Percentiles rank a stretch among this genome's conserved stretches.
Conservation (phyloP, 2,329 filamentous ascomycete genomes). For the Cadophora sp. region DNA sequence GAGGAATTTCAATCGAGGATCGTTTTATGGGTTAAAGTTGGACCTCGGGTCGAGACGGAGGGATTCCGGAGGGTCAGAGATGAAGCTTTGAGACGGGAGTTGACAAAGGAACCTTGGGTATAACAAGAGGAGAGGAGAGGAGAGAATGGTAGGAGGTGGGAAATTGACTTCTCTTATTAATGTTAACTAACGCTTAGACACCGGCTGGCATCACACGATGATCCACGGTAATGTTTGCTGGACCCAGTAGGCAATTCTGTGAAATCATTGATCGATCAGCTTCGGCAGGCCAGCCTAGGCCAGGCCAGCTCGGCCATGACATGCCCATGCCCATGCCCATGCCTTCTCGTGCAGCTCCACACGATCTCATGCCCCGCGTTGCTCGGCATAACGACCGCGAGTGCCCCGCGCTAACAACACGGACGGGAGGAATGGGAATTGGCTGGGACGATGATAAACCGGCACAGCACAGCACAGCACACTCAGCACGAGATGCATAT, state of each 20-base stretch:
- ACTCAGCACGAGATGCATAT: constrained; percentile 1
- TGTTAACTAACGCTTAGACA: background rate
- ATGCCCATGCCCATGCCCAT: background rate
- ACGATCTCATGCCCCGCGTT: constrained; percentile 27
- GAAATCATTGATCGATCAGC: background rate
- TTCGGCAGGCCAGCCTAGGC: background rate
- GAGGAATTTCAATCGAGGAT: constrained; percentile 28
- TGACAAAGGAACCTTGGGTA: constrained; percentile 11
- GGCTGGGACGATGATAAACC: constrained; percentile 33
- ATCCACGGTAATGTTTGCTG: constrained; percentile 6
- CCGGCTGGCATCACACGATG: constrained; percentile 28
- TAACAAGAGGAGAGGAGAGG: background rate
- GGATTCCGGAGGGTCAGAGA: constrained; percentile 25
- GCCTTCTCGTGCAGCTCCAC: background rate
- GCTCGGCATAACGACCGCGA: constrained; percentile 30
- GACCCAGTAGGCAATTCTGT: constrained; percentile 5
- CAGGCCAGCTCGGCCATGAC: background rate
- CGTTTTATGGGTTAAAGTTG: constrained; percentile 25
- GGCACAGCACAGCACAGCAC: too few species aligned
- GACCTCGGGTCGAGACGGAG: constrained; percentile 42
- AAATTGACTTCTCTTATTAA: constrained; percentile 33
- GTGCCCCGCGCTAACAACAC: constrained; percentile 35
- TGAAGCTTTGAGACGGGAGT: constrained; percentile 12
- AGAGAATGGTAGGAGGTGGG: constrained; percentile 7
- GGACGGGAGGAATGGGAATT: constrained; percentile 10